Evolutionary conservation across 2,329 filamentous ascomycete species (phyloP).

Genomic region (Aspergillus quadrilineatus): DNA sequence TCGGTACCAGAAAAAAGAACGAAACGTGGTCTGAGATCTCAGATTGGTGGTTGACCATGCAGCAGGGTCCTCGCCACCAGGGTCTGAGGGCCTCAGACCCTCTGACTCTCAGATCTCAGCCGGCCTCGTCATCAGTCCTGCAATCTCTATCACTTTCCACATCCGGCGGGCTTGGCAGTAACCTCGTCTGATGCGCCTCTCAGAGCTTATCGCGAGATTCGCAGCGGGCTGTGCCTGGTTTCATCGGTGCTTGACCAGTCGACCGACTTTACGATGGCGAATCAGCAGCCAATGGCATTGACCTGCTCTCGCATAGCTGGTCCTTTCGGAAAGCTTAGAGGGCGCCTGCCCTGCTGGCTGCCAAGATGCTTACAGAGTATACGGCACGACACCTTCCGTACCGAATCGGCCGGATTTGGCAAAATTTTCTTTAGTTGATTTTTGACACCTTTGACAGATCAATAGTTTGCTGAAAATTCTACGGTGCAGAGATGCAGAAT

Average conservation of each 20-base stretch:
- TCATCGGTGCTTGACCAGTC: background rate
- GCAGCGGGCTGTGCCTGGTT: too few species aligned
- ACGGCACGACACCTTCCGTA: too few species aligned
- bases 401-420: too few species aligned
- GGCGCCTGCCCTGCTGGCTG: too few species aligned
- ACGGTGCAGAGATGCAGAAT: background rate
- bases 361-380: too few species aligned
- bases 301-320: too few species aligned
- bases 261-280: too few species aligned
- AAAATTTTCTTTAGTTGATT: too few species aligned
- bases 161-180: background rate
- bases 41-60: background rate
- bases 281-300: too few species aligned
- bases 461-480: background rate
- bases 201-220: background rate
- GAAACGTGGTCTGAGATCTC: background rate
- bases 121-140: background rate
- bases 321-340: too few species aligned
- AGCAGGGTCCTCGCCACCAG: background rate
- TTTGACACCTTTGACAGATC: background rate
- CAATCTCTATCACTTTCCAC: background rate
- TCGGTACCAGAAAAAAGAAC: background rate
- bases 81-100: background rate
- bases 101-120: background rate
- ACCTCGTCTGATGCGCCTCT: too few species aligned